These are phyloP conservation scores for Solanum chiquidenum DNA, from an alignment of 257 asterid genomes.

Conservation along the genomic window DNA sequence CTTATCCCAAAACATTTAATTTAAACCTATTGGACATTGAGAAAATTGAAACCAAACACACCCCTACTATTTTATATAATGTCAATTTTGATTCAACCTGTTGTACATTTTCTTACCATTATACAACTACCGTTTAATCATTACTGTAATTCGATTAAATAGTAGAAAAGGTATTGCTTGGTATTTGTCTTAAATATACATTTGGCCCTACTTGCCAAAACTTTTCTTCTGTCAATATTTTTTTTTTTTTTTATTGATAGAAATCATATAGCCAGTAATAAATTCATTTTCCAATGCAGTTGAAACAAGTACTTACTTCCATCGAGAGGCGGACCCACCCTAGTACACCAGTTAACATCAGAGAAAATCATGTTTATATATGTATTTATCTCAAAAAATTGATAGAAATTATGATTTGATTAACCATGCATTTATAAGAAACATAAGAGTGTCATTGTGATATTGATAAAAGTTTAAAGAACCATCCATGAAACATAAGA, in stretches of 20 bases:
- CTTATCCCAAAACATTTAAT: not conserved
- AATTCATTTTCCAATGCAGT: not conserved
- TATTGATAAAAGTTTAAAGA: too few relatives aligned
- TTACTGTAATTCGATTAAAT: not conserved
- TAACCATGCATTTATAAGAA: too few relatives aligned
- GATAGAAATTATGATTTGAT: too few relatives aligned
- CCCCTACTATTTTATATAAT: not conserved
- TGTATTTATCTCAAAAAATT: too few relatives aligned
- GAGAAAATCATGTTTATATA: too few relatives aligned
- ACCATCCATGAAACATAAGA: fast-evolving
- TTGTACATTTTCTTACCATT: not conserved
- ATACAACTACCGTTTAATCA: not conserved
- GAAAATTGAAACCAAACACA: not conserved
- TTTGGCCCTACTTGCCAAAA: not conserved
- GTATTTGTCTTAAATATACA: not conserved
- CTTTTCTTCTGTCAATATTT: not conserved
- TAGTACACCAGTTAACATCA: fast-evolving
- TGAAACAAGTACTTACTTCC: not conserved
- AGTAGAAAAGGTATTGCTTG: not conserved
- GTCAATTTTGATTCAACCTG: not conserved
- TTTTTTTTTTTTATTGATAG: not conserved
- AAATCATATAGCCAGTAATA: not conserved
- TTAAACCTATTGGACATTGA: not conserved
- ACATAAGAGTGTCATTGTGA: too few relatives aligned
- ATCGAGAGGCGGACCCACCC: not conserved